Evolutionary conservation across 2,329 filamentous ascomycete species (phyloP).

Genomic region (Claviceps maximensis): DNA sequence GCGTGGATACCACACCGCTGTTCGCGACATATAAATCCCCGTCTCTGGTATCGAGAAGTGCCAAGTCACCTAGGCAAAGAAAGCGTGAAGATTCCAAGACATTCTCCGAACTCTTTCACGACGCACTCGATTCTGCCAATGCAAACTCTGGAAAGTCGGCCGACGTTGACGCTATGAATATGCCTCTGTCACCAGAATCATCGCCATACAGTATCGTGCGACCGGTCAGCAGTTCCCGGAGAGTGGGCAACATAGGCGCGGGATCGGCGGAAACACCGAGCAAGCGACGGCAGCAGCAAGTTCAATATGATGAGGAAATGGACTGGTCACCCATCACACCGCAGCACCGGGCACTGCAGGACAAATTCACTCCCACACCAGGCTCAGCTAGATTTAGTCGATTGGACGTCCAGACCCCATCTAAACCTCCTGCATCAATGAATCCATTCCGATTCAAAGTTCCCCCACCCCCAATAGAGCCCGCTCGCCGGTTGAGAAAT

Average conservation of each 20-base stretch:
- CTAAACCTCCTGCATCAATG: slow-evolving; percentile 21
- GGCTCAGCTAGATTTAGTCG: slow-evolving; percentile 23
- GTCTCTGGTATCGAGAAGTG: slow-evolving; percentile 14
- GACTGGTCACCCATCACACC: slow-evolving; percentile 56
- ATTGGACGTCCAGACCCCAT: slow-evolving; percentile 31
- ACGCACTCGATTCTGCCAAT: slow-evolving; percentile 18
- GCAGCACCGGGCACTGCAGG: slow-evolving; percentile 41
- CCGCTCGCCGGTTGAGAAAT: slow-evolving; percentile 48
- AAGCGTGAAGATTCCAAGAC: slow-evolving; percentile 24
- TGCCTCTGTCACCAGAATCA: slow-evolving; percentile 7
- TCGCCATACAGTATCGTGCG: not conserved
- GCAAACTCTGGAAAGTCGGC: slow-evolving; percentile 5
- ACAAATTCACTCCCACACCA: slow-evolving; percentile 22
- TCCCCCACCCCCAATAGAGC: slow-evolving; percentile 54
- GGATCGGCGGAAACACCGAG: slow-evolving; percentile 10
- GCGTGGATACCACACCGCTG: slow-evolving; percentile 43
- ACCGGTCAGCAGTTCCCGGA: slow-evolving; percentile 4
- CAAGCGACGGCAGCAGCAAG: slow-evolving; percentile 6
- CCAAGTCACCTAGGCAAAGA: slow-evolving; percentile 12
- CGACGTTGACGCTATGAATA: slow-evolving; percentile 7
- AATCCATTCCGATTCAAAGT: slow-evolving; percentile 57
- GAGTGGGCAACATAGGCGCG: slow-evolving; percentile 1
- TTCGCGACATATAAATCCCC: slow-evolving; percentile 22
- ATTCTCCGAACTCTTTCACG: slow-evolving; percentile 28
- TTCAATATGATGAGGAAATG: slow-evolving; percentile 47